Conservation (phyloP, 345 rosid species). For the Mallotus nudiflorus region DNA sequence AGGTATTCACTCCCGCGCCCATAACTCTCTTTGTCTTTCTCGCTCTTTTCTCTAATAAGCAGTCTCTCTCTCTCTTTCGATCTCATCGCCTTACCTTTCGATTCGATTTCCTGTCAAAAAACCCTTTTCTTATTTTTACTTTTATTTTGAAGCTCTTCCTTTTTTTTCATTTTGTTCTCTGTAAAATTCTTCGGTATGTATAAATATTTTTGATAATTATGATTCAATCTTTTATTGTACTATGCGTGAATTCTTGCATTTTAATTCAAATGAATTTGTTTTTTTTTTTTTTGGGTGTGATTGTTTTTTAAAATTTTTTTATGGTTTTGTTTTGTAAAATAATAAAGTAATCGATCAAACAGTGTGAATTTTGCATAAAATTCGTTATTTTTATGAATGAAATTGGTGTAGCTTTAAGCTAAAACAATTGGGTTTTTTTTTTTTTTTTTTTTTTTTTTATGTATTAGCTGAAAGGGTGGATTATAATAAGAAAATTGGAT, state of each 20-base stretch:
- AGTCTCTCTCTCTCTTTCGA: slow-evolving; percentile 7
- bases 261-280: no score
- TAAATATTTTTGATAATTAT: no score
- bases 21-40: slow-evolving; percentile 1
- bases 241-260: no score
- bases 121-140: slow-evolving; percentile 11
- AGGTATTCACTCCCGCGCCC: slow-evolving; percentile 8
- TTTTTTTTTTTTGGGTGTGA: no score
- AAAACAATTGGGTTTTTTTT: background rate
- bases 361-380: background rate
- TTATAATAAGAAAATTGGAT: slow-evolving; percentile 11
- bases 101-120: slow-evolving; percentile 9
- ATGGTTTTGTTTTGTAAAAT: background rate
- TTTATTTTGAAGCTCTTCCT: no score
- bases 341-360: background rate
- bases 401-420: slow-evolving; percentile 5
- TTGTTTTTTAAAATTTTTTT: background rate
- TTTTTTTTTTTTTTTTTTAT: background rate
- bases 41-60: no score
- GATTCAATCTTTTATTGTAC: no score
- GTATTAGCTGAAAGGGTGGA: background rate
- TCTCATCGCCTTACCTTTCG: slow-evolving; percentile 11
- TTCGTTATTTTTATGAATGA: background rate
- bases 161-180: background rate
- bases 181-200: slow-evolving; percentile 12